Conservation (phyloP, 768 basidiomycete genomes). For the Mycena sanguinolenta region DNA sequence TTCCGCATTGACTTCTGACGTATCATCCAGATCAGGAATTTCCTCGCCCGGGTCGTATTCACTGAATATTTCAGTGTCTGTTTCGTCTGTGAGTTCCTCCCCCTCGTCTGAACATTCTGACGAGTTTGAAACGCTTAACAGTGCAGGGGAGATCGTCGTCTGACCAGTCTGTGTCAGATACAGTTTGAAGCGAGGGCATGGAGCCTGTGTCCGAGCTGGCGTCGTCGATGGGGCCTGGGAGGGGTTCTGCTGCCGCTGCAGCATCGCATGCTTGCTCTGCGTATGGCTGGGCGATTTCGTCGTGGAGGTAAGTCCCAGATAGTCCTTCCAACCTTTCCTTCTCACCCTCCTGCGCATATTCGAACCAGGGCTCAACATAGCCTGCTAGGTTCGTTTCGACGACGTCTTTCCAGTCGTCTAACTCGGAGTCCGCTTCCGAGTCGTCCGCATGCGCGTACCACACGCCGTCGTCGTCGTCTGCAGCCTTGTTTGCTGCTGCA, state of each 20-base stretch:
- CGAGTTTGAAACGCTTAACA: background rate
- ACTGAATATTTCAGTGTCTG: too few species aligned
- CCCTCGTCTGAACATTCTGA: background rate
- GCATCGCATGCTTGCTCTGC: background rate
- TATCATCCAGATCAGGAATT: too few species aligned
- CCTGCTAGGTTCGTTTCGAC: too few species aligned
- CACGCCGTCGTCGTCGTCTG: background rate
- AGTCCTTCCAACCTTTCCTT: background rate
- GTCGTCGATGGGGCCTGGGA: too few species aligned
- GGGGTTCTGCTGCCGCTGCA: conserved; percentile 1
- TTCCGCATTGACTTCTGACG: too few species aligned
- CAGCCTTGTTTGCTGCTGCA: background rate
- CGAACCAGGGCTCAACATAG: too few species aligned
- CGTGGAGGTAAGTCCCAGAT: conserved; percentile 2
- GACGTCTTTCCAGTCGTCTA: too few species aligned
- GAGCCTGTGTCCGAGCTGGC: background rate
- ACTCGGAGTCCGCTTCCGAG: too few species aligned
- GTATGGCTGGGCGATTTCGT: conserved; percentile 2
- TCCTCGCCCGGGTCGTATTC: too few species aligned
- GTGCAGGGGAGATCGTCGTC: conserved; percentile 2
- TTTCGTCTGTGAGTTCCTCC: too few species aligned
- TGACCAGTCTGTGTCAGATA: background rate
- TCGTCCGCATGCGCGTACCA: background rate
- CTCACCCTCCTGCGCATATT: background rate
- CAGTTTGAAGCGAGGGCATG: background rate